phyloP scores from a whole-genome alignment of 2,329 filamentous ascomycete genomes.

The Diaporthe aspalathi region DNA sequence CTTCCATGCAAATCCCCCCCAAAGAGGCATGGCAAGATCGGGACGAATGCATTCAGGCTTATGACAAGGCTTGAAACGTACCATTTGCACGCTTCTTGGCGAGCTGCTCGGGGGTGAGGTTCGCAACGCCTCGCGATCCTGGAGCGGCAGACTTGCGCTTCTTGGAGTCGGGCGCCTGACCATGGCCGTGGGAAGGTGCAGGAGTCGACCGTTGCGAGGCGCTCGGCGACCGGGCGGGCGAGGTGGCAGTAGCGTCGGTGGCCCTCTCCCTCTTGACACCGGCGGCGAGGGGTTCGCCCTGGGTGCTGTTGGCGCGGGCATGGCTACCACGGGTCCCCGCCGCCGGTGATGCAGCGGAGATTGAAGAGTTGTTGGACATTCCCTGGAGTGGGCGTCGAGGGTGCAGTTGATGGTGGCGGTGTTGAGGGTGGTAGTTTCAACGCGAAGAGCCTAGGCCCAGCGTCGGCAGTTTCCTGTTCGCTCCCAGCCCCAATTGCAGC shows the following conservation, averaged over 20 bases:
- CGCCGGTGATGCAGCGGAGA: slow-evolving; percentile 36
- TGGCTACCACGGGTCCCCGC: slow-evolving; percentile 30
- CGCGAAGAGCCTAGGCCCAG: not conserved
- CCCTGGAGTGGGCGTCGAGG: not conserved
- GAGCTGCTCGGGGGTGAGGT: slow-evolving; percentile 79
- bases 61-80: slow-evolving; percentile 48
- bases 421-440: not conserved
- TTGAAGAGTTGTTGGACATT: slow-evolving; percentile 36
- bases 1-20: not conserved
- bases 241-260: slow-evolving; percentile 21
- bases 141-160: slow-evolving; percentile 57
- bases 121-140: slow-evolving; percentile 65
- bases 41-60: not conserved
- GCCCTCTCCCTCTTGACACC: slow-evolving; percentile 34
- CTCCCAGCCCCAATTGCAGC: not conserved
- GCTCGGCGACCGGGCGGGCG: slow-evolving; percentile 14
- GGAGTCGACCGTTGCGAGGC: slow-evolving; percentile 31
- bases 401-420: not conserved
- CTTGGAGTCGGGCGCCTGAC: slow-evolving; percentile 47
- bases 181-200: slow-evolving; percentile 24
- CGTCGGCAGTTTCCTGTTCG: not conserved
- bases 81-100: slow-evolving; percentile 73
- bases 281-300: slow-evolving; percentile 12
- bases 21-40: not conserved
- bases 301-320: slow-evolving; percentile 31